These are phyloP conservation scores for Rhizopus sp. DNA, from an alignment of 371 early-diverging fungal species.

Conservation along the genomic window DNA sequence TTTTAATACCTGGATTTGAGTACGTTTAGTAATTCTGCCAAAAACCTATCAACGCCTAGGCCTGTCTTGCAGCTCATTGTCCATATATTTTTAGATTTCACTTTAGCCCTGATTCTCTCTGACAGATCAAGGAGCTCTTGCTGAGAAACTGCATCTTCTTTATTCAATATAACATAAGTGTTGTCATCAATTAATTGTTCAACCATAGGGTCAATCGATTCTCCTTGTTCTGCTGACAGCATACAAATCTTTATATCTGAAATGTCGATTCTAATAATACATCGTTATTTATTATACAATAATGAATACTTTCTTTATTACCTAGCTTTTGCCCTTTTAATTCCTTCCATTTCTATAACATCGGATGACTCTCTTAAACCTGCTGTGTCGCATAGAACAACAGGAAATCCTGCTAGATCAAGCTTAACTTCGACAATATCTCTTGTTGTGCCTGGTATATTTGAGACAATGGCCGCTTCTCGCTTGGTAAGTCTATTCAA, in stretches of 20 bases:
- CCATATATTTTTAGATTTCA: constrained; percentile 38
- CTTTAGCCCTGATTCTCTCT: constrained; percentile 3
- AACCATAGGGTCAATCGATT: constrained; percentile 45
- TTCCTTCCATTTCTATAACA: constrained; percentile 74
- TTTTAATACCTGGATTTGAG: constrained; percentile 49
- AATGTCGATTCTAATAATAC: constrained; percentile 22
- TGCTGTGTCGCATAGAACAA: constrained; percentile 78
- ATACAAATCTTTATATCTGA: constrained; percentile 59
- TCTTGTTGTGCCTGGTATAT: constrained; percentile 80
- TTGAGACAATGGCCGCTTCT: constrained; percentile 82
- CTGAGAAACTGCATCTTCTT: constrained; percentile 50
- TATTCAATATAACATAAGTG: constrained; percentile 71
- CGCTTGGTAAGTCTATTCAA: constrained; percentile 72
- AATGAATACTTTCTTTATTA: constrained; percentile 1
- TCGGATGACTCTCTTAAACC: constrained; percentile 71
- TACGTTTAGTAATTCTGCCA: constrained; percentile 52
- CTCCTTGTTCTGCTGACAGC: constrained; percentile 31
- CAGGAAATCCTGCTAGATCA: constrained; percentile 77
- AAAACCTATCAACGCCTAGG: constrained; percentile 57
- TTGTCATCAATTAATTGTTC: constrained; percentile 51
- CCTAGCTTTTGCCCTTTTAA: constrained; percentile 63
- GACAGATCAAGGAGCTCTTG: constrained; percentile 2
- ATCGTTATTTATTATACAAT: too few species aligned
- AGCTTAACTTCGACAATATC: constrained; percentile 77
- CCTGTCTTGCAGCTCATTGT: constrained; percentile 68